Evolutionary conservation across 2,329 filamentous ascomycete species (phyloP).

Genomic region (Nemania sp.): DNA sequence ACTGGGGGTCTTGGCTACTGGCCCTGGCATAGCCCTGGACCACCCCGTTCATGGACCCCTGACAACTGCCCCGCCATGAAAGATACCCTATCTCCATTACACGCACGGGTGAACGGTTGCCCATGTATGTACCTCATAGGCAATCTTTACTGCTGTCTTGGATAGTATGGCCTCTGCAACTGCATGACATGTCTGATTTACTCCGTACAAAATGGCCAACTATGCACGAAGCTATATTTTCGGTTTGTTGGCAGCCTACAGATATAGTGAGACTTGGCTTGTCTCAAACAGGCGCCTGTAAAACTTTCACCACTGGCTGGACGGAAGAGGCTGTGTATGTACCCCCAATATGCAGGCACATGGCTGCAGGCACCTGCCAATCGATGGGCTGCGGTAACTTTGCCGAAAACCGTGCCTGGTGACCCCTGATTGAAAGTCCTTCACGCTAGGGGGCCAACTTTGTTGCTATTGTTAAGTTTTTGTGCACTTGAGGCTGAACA

Average conservation of each 20-base stretch:
- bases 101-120: neutral
- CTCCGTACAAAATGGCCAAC: too few relatives aligned
- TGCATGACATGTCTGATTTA: too few relatives aligned
- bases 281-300: constrained; percentile 12
- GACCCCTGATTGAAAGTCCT: neutral
- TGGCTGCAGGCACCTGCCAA: too few relatives aligned
- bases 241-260: neutral
- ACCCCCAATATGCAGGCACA: neutral
- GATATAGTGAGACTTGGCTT: neutral
- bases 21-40: too few relatives aligned
- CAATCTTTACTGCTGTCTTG: too few relatives aligned
- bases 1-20: too few relatives aligned
- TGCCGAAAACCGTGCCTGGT: neutral
- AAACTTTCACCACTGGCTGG: constrained; percentile 8
- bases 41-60: too few relatives aligned
- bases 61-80: constrained; percentile 6
- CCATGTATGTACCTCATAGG: neutral
- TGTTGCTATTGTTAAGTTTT: constrained; percentile 5
- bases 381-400: too few relatives aligned
- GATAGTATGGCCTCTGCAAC: too few relatives aligned
- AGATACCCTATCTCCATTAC: neutral
- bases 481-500: constrained; percentile 1
- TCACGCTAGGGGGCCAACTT: neutral
- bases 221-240: neutral
- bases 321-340: constrained; percentile 2